Conservation (phyloP, 371 early-diverging fungal genomes). For the Lichtheimia hyalospora region DNA sequence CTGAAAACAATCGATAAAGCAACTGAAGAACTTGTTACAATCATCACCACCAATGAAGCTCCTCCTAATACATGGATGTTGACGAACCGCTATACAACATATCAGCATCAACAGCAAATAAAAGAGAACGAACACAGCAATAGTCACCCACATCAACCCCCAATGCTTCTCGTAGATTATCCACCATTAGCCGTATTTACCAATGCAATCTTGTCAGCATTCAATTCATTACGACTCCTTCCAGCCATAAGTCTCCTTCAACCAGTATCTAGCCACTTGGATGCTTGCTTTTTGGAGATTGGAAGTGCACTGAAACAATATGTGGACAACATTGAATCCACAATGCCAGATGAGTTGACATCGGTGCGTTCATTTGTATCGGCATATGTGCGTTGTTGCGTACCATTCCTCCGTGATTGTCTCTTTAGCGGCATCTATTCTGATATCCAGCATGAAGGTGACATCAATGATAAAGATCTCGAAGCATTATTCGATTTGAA, state of each 20-base stretch:
- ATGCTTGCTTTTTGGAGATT: conserved; percentile 36
- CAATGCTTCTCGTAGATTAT: conserved; percentile 62
- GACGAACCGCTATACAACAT: conserved; percentile 17
- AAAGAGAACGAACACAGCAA: conserved; percentile 3
- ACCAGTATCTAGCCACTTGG: conserved; percentile 27
- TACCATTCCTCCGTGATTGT: conserved; percentile 46
- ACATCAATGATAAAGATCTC: conserved; percentile 19
- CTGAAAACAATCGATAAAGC: conserved; percentile 48
- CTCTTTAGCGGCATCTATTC: conserved; percentile 46
- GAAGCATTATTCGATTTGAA: conserved; percentile 22
- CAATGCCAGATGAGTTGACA: conserved; percentile 19
- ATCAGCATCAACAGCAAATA: conserved; percentile 7
- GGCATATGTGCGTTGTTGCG: conserved; percentile 43
- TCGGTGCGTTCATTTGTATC: conserved; percentile 34
- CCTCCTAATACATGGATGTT: conserved; percentile 56
- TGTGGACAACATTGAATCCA: conserved; percentile 17
- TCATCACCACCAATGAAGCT: conserved; percentile 25
- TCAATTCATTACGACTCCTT: conserved; percentile 68
- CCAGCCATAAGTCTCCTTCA: conserved; percentile 46
- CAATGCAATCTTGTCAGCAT: conserved; percentile 62
- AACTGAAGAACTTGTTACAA: conserved; percentile 39
- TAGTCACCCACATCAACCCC: conserved; percentile 39
- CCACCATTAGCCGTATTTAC: conserved; percentile 72
- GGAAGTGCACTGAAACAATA: conserved; percentile 50
- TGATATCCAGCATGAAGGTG: conserved; percentile 10